Percentiles rank a stretch among this genome's conserved stretches.
Evolutionary conservation across 371 early-diverging fungal genomes (phyloP).

Genomic region (Lichtheimia hyalospora): DNA sequence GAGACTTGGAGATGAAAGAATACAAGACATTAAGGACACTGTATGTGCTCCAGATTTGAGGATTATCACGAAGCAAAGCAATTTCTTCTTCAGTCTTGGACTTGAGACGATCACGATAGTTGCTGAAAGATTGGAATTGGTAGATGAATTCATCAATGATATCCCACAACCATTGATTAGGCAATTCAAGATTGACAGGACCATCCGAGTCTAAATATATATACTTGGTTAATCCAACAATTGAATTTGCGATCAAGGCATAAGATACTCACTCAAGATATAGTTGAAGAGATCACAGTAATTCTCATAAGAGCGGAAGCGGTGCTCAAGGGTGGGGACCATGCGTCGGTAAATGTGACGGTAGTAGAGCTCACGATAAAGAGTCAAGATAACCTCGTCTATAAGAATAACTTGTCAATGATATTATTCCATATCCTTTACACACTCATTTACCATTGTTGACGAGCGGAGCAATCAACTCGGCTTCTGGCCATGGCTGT

Average conservation of each 20-base stretch:
- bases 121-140: slow-evolving; percentile 97
- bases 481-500: slow-evolving; percentile 90
- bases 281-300: slow-evolving; percentile 96
- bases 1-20: slow-evolving; percentile 90
- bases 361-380: slow-evolving; percentile 95
- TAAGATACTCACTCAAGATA: slow-evolving; percentile 72
- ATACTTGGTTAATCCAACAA: background rate
- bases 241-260: background rate
- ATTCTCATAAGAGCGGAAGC: slow-evolving; percentile 91
- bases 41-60: slow-evolving; percentile 94
- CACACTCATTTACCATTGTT: slow-evolving; percentile 74
- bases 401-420: slow-evolving; percentile 5
- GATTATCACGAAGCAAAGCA: slow-evolving; percentile 76
- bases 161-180: slow-evolving; percentile 98
- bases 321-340: slow-evolving; percentile 85
- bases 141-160: slow-evolving; percentile 98
- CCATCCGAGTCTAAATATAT: slow-evolving; percentile 68
- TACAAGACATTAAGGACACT: slow-evolving; percentile 94
- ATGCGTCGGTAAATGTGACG: slow-evolving; percentile 93
- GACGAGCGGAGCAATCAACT: slow-evolving; percentile 79
- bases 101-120: slow-evolving; percentile 84
- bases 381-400: slow-evolving; percentile 88
- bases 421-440: background rate
- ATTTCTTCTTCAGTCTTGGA: slow-evolving; percentile 82
- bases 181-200: slow-evolving; percentile 86